These are phyloP conservation scores for Zygnema circumcarinatum DNA, from an alignment of 139 green algal species.

Conservation along the genomic window DNA sequence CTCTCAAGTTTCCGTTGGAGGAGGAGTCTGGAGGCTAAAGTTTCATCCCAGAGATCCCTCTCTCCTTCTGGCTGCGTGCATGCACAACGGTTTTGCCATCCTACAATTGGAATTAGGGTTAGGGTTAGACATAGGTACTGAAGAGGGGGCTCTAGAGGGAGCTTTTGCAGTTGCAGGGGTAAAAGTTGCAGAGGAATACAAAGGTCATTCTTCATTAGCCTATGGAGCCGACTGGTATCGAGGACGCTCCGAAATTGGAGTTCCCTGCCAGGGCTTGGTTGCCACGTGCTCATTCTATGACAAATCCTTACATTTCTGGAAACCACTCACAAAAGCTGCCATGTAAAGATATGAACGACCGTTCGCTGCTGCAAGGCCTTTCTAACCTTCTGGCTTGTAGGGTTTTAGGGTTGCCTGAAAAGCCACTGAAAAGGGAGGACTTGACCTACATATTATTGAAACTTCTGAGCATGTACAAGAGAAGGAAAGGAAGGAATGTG, in stretches of 20 bases:
- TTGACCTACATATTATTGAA: too few species aligned
- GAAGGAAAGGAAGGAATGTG: too few species aligned
- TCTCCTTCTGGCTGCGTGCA: constrained; percentile 55
- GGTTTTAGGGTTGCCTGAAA: too few species aligned
- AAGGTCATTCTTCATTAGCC: constrained; percentile 68
- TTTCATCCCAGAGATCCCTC: constrained; percentile 54
- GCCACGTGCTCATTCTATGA: constrained; percentile 81
- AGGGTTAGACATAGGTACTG: background rate
- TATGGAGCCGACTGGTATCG: constrained; percentile 77
- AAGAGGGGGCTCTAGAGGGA: constrained; percentile 7
- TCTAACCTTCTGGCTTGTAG: too few species aligned
- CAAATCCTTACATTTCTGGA: constrained; percentile 65
- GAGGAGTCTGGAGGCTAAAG: constrained; percentile 63
- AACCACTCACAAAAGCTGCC: constrained; percentile 33
- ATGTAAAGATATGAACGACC: too few species aligned
- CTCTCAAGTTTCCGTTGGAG: constrained; percentile 17
- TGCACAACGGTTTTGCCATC: constrained; percentile 62
- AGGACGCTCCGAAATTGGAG: background rate
- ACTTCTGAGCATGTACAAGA: too few species aligned
- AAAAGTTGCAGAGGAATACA: constrained; percentile 60
- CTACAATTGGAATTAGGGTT: background rate
- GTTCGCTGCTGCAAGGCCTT: too few species aligned
- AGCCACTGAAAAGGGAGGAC: too few species aligned
- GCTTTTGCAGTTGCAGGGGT: background rate
- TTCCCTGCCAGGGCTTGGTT: constrained; percentile 41